phyloP scores from a whole-genome alignment of 2,329 filamentous ascomycete species.

The Dactylella cylindrospora region DNA sequence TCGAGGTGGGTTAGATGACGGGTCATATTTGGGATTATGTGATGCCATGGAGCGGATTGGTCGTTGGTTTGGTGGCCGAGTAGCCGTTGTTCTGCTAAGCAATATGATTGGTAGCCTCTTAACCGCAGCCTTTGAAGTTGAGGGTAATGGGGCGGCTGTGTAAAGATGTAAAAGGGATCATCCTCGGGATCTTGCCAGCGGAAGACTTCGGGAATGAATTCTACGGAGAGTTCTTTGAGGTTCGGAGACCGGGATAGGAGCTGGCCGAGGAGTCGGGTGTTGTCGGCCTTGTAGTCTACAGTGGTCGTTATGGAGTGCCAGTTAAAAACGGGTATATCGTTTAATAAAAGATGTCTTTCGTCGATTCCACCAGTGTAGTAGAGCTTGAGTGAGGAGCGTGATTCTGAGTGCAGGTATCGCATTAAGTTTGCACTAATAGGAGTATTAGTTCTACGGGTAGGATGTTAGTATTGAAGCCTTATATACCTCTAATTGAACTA shows the following conservation, averaged over 20 bases:
- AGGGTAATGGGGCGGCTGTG: background rate
- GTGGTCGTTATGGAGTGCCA: constrained; percentile 5
- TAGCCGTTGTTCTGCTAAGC: background rate
- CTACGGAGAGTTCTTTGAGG: constrained; percentile 8
- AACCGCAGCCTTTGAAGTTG: background rate
- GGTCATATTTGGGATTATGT: constrained; percentile 1
- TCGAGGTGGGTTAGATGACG: background rate
- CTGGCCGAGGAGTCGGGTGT: background rate
- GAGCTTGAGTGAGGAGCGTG: background rate
- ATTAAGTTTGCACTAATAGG: background rate
- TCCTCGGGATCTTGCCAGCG: background rate
- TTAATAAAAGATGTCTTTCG: background rate
- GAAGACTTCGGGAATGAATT: background rate
- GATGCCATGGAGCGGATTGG: background rate
- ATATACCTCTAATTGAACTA: background rate
- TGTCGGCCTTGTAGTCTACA: background rate
- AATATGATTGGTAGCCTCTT: background rate
- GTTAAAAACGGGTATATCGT: too few relatives aligned
- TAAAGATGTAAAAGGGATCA: background rate
- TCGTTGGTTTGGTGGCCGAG: background rate
- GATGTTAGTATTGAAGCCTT: background rate
- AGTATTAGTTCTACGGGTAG: constrained; percentile 8
- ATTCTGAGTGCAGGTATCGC: background rate
- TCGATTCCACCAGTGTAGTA: background rate
- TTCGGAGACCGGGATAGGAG: background rate